Evolutionary conservation across 2,329 filamentous ascomycete genomes (phyloP).

Genomic region (Fusarium torulosum): DNA sequence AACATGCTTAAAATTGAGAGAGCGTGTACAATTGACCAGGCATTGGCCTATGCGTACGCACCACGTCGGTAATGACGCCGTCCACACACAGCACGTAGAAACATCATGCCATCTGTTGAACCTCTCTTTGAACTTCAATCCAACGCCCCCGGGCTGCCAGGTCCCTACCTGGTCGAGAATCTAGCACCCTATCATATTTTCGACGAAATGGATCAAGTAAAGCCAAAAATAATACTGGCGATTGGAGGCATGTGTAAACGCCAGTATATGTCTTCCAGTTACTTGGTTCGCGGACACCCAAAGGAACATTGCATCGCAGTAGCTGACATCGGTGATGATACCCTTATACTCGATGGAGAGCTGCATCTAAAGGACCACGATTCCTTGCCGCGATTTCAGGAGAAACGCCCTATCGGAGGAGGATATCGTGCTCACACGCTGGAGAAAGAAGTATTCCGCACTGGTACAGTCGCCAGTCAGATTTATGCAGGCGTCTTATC

Average conservation of each 20-base stretch:
- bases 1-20: no score
- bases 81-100: no score
- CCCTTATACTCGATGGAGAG: constrained; percentile 9
- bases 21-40: no score
- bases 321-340: background rate
- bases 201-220: constrained; percentile 1
- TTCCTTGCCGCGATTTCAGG: no score
- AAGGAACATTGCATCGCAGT: background rate
- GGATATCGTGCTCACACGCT: no score
- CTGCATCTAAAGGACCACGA: constrained; percentile 11
- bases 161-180: constrained; percentile 17
- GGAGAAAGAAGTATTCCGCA: no score
- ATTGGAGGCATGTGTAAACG: constrained; percentile 2
- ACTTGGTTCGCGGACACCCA: background rate
- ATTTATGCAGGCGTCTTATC: constrained; percentile 10
- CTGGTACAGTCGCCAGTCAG: background rate
- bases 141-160: constrained; percentile 12
- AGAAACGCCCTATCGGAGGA: no score
- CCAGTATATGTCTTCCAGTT: background rate
- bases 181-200: background rate
- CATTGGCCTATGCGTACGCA: no score
- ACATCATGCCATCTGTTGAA: no score
- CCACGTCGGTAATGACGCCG: no score
- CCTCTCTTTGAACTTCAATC: constrained; percentile 18
- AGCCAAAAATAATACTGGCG: no score